These are phyloP conservation scores for Lyophyllum decastes DNA, from an alignment of 768 basidiomycete species.

Conservation along the genomic window DNA sequence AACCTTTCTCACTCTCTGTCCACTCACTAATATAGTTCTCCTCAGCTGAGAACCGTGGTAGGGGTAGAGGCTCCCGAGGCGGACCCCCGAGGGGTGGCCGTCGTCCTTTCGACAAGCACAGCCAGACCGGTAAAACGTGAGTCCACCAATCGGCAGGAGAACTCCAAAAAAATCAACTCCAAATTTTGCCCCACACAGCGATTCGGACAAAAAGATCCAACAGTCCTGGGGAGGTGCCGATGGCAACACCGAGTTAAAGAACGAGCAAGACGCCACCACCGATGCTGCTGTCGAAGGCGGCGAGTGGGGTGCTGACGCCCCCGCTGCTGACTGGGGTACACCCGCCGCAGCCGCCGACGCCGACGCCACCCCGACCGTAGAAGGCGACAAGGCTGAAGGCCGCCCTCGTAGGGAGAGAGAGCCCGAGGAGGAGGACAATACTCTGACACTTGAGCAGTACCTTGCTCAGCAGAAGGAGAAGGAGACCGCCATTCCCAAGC, in stretches of 20 bases:
- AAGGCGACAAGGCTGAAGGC: conserved; percentile 40
- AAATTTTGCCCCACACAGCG: conserved; percentile 45
- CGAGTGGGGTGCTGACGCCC: conserved; percentile 52
- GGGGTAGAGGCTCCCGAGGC: conserved; percentile 54
- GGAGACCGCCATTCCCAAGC: conserved; percentile 66
- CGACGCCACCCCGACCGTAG: conserved; percentile 35
- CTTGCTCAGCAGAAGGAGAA: conserved; percentile 77
- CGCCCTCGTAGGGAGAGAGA: conserved; percentile 56
- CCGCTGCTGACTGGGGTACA: conserved; percentile 46
- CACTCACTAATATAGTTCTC: conserved; percentile 10
- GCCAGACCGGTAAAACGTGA: conserved; percentile 81
- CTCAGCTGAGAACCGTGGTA: conserved; percentile 50
- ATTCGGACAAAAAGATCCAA: conserved; percentile 93
- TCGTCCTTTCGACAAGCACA: conserved; percentile 84
- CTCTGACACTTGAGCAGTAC: conserved; percentile 93
- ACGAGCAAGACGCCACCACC: conserved; percentile 70
- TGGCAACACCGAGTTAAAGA: conserved; percentile 79
- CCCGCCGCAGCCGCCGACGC: conserved; percentile 26
- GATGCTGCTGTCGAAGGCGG: conserved; percentile 66
- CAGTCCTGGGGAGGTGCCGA: conserved; percentile 96
- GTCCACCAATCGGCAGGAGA: conserved; percentile 26
- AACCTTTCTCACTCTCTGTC: not conserved
- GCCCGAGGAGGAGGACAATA: conserved; percentile 88
- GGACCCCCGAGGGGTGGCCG: conserved; percentile 59
- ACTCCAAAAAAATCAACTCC: not conserved